A percentile compares a stretch with the other conserved stretches of the same genome.
phyloP scores from a whole-genome alignment of 306 rosid genomes.

The Cotoneaster glaucophyllus region DNA sequence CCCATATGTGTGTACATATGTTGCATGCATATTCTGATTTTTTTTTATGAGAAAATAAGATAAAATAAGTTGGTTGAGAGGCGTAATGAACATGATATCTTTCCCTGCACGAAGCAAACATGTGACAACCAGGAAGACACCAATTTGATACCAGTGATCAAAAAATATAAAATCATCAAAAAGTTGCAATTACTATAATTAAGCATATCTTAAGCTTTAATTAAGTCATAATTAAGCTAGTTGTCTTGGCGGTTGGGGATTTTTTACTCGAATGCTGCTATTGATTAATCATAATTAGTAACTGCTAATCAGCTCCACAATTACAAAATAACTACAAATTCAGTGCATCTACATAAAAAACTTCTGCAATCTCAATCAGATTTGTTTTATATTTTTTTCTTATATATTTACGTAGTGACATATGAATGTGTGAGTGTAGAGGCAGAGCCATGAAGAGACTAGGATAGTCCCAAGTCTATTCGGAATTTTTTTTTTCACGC shows the following conservation, averaged over 20 bases:
- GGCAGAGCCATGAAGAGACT: no score
- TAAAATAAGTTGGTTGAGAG: conserved; percentile 21
- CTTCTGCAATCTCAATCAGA: neutral
- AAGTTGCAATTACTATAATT: conserved; percentile 33
- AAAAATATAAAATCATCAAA: conserved; percentile 28
- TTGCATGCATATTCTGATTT: no score
- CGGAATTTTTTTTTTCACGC: no score
- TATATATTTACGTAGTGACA: neutral
- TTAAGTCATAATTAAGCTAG: conserved; percentile 29
- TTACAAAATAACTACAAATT: conserved; percentile 3
- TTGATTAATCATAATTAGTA: neutral
- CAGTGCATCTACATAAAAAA: conserved; percentile 3
- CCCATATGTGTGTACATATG: no score
- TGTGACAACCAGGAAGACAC: conserved; percentile 21
- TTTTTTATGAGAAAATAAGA: neutral
- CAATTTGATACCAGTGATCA: conserved; percentile 20
- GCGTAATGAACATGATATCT: conserved; percentile 19
- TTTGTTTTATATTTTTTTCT: neutral
- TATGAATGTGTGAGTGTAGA: neutral
- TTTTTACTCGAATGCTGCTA: conserved; percentile 18
- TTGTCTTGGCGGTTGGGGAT: conserved; percentile 33
- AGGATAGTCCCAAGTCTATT: no score
- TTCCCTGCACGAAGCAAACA: conserved; percentile 10
- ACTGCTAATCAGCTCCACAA: neutral
- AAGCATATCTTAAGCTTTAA: conserved; percentile 32